Conservation (phyloP, 1,284 basidiomycete species). For the Irpex sp. region DNA sequence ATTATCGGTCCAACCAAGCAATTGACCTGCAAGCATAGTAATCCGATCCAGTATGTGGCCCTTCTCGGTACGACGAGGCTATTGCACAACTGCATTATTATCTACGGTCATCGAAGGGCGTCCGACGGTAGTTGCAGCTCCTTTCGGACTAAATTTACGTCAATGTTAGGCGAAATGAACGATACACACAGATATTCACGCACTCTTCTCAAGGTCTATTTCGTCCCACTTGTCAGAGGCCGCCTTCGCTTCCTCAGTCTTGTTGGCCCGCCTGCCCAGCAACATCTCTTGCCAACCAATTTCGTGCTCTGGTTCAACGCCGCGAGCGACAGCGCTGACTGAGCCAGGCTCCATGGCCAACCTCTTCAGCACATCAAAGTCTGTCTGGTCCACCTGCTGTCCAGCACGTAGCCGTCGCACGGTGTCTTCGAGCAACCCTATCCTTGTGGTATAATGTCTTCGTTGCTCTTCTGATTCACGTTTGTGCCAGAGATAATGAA, state of each 20-base stretch:
- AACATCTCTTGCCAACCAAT: constrained; percentile 34
- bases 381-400: constrained; percentile 38
- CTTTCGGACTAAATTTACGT: constrained; percentile 6
- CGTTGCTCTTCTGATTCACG: constrained; percentile 45
- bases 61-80: no score
- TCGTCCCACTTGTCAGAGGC: constrained; percentile 14
- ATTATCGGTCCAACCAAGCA: no score
- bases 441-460: constrained; percentile 45
- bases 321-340: constrained; percentile 16
- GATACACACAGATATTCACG: background rate
- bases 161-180: background rate
- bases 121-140: constrained; percentile 4
- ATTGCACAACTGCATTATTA: no score
- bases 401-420: constrained; percentile 42
- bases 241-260: constrained; percentile 11
- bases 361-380: constrained; percentile 45
- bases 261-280: constrained; percentile 18
- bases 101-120: background rate
- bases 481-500: constrained; percentile 54
- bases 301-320: constrained; percentile 10
- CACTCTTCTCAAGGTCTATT: constrained; percentile 19
- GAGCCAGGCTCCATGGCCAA: constrained; percentile 30
- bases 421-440: constrained; percentile 58
- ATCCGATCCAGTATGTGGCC: no score
- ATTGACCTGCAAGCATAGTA: no score